Percentiles rank a stretch among this genome's conserved stretches.
Evolutionary conservation across 78 protist species (phyloP).

Genomic region (Dictyostelium capitatum): DNA sequence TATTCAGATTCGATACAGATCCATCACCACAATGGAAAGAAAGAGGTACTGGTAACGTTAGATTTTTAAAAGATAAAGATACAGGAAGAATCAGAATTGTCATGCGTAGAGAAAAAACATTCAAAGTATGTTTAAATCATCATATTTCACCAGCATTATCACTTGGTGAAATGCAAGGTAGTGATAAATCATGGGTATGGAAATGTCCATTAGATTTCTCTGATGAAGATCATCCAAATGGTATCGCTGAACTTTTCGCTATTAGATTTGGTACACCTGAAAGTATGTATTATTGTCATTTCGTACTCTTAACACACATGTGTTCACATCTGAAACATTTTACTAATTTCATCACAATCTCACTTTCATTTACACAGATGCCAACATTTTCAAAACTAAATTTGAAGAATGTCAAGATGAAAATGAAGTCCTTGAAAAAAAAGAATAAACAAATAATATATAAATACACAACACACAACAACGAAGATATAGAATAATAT

Average conservation of each 20-base stretch:
- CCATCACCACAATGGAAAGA: constrained; percentile 93
- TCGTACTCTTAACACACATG: neutral
- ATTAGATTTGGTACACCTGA: constrained; percentile 83
- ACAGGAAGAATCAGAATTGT: constrained; percentile 88
- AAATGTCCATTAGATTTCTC: constrained; percentile 60
- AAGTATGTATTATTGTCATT: constrained; percentile 30
- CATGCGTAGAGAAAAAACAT: constrained; percentile 96
- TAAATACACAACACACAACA: neutral
- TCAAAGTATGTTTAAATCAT: constrained; percentile 96
- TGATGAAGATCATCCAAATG: constrained; percentile 69
- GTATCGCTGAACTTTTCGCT: constrained; percentile 51
- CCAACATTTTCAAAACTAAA: constrained; percentile 60
- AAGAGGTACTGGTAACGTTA: constrained; percentile 94
- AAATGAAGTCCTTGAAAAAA: constrained; percentile 3
- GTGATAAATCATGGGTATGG: constrained; percentile 88
- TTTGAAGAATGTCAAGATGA: constrained; percentile 59
- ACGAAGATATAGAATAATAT: too few species aligned
- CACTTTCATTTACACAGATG: constrained; percentile 13
- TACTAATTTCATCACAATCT: too few species aligned
- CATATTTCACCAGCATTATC: constrained; percentile 20
- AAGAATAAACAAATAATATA: neutral
- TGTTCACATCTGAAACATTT: too few species aligned
- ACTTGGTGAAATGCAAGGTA: constrained; percentile 62
- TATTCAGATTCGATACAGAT: constrained; percentile 85
- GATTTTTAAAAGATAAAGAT: constrained; percentile 89